A percentile compares a stretch with the other conserved stretches of the same genome.
Conservation (phyloP, 2,329 filamentous ascomycete genomes). For the Ceratocystis cubensis region DNA sequence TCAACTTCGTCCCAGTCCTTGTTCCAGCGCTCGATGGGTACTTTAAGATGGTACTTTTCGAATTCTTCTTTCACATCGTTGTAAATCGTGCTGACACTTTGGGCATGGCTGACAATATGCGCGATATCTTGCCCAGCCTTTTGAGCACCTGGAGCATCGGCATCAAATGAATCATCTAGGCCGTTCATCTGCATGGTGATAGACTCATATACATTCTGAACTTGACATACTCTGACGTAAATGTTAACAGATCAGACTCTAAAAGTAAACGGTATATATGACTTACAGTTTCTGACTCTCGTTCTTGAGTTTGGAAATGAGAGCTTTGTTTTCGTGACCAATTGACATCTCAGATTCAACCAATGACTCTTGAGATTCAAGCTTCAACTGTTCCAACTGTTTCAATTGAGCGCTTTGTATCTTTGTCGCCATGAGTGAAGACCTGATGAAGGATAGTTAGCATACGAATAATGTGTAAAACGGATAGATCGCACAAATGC, state of each 20-base stretch:
- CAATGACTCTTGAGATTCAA: conserved; percentile 1
- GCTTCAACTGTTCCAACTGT: conserved; percentile 10
- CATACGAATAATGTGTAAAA: not conserved
- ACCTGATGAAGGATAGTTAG: not conserved
- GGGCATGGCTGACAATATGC: not conserved
- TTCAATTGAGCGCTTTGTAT: conserved; percentile 14
- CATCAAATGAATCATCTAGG: not conserved
- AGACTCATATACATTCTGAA: conserved; percentile 10
- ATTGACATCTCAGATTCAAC: conserved; percentile 14
- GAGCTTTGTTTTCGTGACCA: conserved; percentile 7
- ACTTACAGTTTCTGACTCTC: conserved; percentile 18
- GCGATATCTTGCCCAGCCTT: conserved; percentile 2
- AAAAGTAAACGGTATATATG: no score
- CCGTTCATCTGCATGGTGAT: conserved; percentile 6
- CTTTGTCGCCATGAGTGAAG: conserved; percentile 11
- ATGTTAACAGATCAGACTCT: conserved; percentile 1
- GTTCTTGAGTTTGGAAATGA: conserved; percentile 11
- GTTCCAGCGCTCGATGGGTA: conserved; percentile 12
- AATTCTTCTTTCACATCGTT: conserved; percentile 12
- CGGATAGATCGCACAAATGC: not conserved
- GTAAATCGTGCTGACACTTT: conserved; percentile 17
- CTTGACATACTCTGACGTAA: not conserved
- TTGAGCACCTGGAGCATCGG: not conserved
- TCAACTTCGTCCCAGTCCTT: conserved; percentile 20
- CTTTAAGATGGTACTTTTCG: not conserved